These are phyloP conservation scores for Yamadazyma friedrichii DNA, from an alignment of 1,139 yeast genomes.

Conservation along the genomic window DNA sequence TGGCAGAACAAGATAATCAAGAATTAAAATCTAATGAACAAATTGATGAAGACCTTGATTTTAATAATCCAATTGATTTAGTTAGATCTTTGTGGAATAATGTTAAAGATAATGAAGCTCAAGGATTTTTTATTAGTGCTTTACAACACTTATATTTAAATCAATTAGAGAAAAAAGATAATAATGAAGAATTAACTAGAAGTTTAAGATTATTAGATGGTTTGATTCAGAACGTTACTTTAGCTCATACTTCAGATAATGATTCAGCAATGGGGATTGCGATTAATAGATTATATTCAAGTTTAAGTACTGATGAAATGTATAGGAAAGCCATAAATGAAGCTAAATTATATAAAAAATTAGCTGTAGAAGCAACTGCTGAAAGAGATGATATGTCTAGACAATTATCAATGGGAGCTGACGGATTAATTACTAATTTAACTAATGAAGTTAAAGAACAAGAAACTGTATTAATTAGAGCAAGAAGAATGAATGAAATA, in stretches of 20 bases:
- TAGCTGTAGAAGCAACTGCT: constrained; percentile 78
- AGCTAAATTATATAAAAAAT: constrained; percentile 60
- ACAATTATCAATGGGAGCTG: constrained; percentile 78
- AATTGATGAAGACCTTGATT: constrained; percentile 59
- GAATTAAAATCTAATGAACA: constrained; percentile 61
- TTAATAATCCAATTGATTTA: constrained; percentile 75
- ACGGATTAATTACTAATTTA: constrained; percentile 75
- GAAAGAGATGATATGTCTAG: constrained; percentile 79
- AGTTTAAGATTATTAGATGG: constrained; percentile 82
- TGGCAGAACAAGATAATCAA: constrained; percentile 69
- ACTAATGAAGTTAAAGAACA: constrained; percentile 72
- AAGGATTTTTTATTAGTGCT: constrained; percentile 70
- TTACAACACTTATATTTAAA: constrained; percentile 80
- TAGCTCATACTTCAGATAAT: constrained; percentile 62
- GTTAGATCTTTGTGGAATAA: constrained; percentile 68
- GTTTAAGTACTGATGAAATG: constrained; percentile 88
- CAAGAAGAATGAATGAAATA: constrained; percentile 65
- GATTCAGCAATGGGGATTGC: constrained; percentile 81
- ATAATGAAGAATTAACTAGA: constrained; percentile 52
- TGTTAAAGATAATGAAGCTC: constrained; percentile 69
- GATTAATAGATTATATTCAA: constrained; percentile 71
- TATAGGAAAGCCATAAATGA: constrained; percentile 79
- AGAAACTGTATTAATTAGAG: constrained; percentile 62
- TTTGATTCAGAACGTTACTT: constrained; percentile 74
- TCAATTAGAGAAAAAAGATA: constrained; percentile 57